These are phyloP conservation scores for Trametes sanguinea DNA, from an alignment of 768 basidiomycete genomes.

Conservation along the genomic window DNA sequence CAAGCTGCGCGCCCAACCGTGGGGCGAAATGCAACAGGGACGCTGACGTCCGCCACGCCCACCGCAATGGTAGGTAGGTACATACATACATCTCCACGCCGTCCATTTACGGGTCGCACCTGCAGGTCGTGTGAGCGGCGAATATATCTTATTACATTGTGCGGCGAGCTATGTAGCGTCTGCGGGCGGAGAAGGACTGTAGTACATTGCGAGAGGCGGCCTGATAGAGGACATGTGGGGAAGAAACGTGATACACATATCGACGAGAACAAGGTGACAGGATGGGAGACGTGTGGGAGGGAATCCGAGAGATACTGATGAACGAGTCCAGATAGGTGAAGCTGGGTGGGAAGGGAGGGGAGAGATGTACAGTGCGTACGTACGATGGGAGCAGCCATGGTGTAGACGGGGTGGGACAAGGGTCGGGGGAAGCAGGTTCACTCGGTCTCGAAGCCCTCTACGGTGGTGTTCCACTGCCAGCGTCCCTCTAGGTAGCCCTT, in stretches of 20 bases:
- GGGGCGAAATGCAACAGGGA: no score
- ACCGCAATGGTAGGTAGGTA: no score
- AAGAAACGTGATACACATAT: conserved; percentile 1
- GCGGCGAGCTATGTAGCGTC: neutral
- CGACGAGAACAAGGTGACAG: neutral
- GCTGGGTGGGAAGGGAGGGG: neutral
- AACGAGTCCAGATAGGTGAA: no score
- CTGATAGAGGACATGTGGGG: neutral
- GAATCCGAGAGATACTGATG: neutral
- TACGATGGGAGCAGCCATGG: neutral
- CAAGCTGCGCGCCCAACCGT: no score
- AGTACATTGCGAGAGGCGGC: neutral
- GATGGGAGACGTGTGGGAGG: neutral
- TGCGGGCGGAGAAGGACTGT: neutral
- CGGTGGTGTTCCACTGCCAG: conserved; percentile 77
- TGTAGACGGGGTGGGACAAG: neutral
- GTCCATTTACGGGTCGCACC: neutral
- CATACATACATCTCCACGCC: no score
- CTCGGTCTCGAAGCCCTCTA: conserved; percentile 65
- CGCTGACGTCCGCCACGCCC: no score
- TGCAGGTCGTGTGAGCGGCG: neutral
- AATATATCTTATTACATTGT: neutral
- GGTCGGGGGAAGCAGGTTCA: neutral
- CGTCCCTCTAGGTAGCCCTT: conserved; percentile 83
- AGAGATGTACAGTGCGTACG: neutral